A percentile compares a stretch with the other conserved stretches of the same genome.
Conservation (phyloP, 2,329 filamentous ascomycete genomes). For the Aspergillus latus region DNA sequence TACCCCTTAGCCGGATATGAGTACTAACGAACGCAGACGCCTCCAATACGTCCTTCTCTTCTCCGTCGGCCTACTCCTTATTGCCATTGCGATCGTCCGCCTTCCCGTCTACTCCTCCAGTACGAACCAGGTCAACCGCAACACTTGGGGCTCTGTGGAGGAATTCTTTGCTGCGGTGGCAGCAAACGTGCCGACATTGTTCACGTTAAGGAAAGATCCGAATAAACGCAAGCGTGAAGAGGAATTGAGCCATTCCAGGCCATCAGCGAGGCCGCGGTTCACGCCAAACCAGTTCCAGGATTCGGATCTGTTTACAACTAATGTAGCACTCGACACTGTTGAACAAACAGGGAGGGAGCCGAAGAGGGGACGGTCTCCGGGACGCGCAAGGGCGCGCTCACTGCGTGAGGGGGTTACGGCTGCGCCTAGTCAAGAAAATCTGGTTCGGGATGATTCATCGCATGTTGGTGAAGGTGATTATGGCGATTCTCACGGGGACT, state of each 20-base stretch:
- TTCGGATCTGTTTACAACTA: constrained; percentile 3
- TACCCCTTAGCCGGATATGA: background rate
- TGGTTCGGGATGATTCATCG: background rate
- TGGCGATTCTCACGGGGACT: background rate
- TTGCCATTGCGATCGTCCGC: constrained; percentile 12
- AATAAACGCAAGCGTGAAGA: background rate
- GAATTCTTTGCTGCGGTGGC: constrained; percentile 12
- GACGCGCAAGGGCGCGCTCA: background rate
- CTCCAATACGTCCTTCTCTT: constrained; percentile 13
- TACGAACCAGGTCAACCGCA: constrained; percentile 5
- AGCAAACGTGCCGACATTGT: constrained; percentile 16
- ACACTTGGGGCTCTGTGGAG: constrained; percentile 9
- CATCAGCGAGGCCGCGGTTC: background rate
- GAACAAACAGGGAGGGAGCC: background rate
- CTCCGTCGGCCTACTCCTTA: constrained; percentile 13
- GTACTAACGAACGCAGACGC: constrained; percentile 4
- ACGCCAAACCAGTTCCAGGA: constrained; percentile 1
- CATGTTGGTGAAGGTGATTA: background rate
- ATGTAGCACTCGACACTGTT: constrained; percentile 6
- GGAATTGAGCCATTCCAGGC: background rate
- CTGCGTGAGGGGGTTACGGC: background rate
- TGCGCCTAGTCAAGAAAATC: background rate
- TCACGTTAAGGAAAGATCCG: constrained; percentile 7
- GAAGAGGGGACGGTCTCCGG: background rate
- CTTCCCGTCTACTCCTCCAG: constrained; percentile 5